Conservation (phyloP, 345 rosid genomes). For the Populus tremula region DNA sequence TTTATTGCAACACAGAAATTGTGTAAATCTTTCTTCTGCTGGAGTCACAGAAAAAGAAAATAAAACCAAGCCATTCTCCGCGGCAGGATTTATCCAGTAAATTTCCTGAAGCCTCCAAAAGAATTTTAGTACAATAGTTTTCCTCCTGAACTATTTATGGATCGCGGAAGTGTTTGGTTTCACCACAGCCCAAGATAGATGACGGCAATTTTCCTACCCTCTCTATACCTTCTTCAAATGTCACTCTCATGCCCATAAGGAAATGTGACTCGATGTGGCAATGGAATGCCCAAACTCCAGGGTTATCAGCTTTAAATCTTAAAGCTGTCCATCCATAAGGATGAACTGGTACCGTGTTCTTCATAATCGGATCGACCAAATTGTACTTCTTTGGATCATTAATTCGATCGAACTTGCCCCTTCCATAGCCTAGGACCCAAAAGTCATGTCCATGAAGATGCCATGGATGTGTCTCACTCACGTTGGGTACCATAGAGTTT, state of each 20-base stretch:
- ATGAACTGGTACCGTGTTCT: slow-evolving; percentile 72
- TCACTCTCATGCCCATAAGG: slow-evolving; percentile 70
- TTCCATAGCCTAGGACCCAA: slow-evolving; percentile 71
- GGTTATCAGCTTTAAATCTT: slow-evolving; percentile 60
- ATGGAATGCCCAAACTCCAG: slow-evolving; percentile 69
- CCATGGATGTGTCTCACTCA: slow-evolving; percentile 81
- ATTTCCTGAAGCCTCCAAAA: neutral
- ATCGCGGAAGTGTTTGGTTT: slow-evolving; percentile 9
- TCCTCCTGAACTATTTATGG: neutral
- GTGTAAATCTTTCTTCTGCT: neutral
- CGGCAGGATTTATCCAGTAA: neutral
- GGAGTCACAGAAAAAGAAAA: neutral
- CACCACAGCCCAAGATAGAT: slow-evolving; percentile 63
- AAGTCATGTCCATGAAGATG: slow-evolving; percentile 87
- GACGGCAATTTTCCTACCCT: slow-evolving; percentile 51
- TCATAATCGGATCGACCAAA: slow-evolving; percentile 62
- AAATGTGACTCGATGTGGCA: slow-evolving; percentile 76
- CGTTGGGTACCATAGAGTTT: slow-evolving; percentile 29
- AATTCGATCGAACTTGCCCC: slow-evolving; percentile 49
- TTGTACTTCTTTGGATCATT: slow-evolving; percentile 51
- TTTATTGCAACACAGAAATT: neutral
- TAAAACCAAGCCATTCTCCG: neutral
- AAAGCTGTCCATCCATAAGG: slow-evolving; percentile 76
- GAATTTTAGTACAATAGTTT: neutral
- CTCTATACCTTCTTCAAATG: slow-evolving; percentile 52